Evolutionary conservation across 768 basidiomycete species (phyloP), one percentile per base, ranked within the genome.

Genomic region (Suillus clintonianus): DNA sequence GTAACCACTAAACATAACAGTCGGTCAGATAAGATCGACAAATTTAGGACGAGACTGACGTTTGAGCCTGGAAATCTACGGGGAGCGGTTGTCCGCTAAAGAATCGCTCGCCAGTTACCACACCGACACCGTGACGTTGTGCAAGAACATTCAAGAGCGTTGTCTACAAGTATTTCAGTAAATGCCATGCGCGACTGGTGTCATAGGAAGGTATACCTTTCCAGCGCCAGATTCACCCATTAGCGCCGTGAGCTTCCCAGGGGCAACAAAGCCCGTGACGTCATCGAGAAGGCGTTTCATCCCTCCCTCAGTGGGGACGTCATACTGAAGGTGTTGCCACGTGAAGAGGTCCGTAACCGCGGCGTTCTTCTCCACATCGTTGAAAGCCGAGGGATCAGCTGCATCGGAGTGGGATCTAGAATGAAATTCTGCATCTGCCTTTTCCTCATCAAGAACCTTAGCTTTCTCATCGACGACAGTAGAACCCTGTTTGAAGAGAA

Each of bases 241-340:
- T 69, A 88, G 82, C 61, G 90, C 90, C 0, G 90, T 92, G 63
- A 94, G 75, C 62, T 82, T 93, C 6, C 94, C 94, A 0, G 94
- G 94, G 14, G 85, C 85, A 22, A 93, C 92, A 72, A 84, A 95
- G 0, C 93, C 93, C 27, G 87, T 89, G 14, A 95, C 83, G 54
- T 91, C 83, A 65, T 92, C 84, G 60, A 94, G 78, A 4, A 94
- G 79, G 24, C 74, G 76, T 45, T 83, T 78, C 14, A 87, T 79
- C 2, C 83, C 80, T 30, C 82, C 82, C 1, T 85, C 80, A 0
- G 89, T 83, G 0, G 90, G 91, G 0, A 95, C 86, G 39, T 82
- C 82, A 72, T 95, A 96, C 62, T 81, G 78, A 56, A 94, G 66
- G 63, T 86, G 79, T 58, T 87, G 82, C 92, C 92, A 97, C 1